Conservation (phyloP, 176 grass and related monocot species). For the Ensete glaucum region DNA sequence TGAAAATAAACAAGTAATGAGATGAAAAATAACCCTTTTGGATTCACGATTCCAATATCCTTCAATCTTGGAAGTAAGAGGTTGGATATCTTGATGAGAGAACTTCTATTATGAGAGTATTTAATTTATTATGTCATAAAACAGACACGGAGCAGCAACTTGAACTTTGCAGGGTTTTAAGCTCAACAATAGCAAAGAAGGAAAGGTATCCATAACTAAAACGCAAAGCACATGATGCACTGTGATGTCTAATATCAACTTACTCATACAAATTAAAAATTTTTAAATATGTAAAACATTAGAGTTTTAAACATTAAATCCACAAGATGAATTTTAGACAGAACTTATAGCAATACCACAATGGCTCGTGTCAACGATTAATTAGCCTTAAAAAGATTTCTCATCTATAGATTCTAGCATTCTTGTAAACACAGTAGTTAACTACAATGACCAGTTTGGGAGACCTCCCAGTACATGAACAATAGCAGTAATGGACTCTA, state of each 20-base stretch:
- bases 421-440: background rate
- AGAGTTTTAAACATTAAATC: background rate
- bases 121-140: no score
- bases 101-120: no score
- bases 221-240: background rate
- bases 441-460: background rate
- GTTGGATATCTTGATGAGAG: no score
- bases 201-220: background rate
- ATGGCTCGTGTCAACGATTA: background rate
- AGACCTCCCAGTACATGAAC: background rate
- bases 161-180: no score
- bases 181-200: background rate
- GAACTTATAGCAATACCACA: background rate
- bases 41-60: no score
- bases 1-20: no score
- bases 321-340: background rate
- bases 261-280: background rate
- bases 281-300: background rate
- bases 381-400: background rate
- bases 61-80: no score
- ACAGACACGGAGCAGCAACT: no score
- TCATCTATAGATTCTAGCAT: background rate
- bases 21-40: no score
- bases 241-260: background rate
- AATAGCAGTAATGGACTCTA: background rate